Base-by-base conservation (phyloP, 345 rosid species). In the Microcos paniculata region DNA sequence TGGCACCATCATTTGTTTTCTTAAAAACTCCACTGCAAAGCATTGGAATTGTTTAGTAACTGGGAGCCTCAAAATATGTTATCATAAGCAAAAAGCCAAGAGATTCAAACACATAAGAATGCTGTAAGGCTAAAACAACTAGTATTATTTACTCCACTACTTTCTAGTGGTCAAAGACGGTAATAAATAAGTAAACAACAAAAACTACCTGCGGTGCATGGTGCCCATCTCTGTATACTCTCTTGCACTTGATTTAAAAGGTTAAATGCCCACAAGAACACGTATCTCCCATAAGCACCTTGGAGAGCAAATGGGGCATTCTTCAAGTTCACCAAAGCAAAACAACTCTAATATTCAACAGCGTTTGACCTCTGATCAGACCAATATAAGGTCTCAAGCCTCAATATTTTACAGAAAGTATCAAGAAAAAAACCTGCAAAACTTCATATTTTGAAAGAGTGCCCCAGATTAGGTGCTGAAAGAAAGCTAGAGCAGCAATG, bases 141-240 rank as follows among this genome's bases (percentile, higher is more conserved):
- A 5, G 7, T 6, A 14, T 24, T 72, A n/a, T 8, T 65, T 53
- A 38, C 33, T 46, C 71, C 59, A 45, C 14, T 53, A 75, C 4
- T 73, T 57, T 58, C 49, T 35, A 77, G 13, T 26, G 26, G 26
- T 15, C 56, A 66, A 75, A 40, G 15, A 30, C 10, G 68, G 30
- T 30, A 3, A 65, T 21, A 13, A 72, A 38, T 51, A 3, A 69
- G 33, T 18, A 12, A 23, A 12, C 7, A 74, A 69, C 13, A 24
- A 8, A 69, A 59, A 30, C 78, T 70, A 92, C 98, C 97, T 94
- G 85, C 92, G 93, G 80, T 87, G 88, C 70, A 76, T 57, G 28
- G 78, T 83, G 57, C 86, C 90, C 93, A 88, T 94, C 49, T 63
- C 70, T 43, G 78, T 62, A 72, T 31, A 72, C 21, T 72, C 76